Evolutionary conservation across 495 filamentous ascomycete genomes (phyloP).

Genomic region (Oleoguttula mirabilis): DNA sequence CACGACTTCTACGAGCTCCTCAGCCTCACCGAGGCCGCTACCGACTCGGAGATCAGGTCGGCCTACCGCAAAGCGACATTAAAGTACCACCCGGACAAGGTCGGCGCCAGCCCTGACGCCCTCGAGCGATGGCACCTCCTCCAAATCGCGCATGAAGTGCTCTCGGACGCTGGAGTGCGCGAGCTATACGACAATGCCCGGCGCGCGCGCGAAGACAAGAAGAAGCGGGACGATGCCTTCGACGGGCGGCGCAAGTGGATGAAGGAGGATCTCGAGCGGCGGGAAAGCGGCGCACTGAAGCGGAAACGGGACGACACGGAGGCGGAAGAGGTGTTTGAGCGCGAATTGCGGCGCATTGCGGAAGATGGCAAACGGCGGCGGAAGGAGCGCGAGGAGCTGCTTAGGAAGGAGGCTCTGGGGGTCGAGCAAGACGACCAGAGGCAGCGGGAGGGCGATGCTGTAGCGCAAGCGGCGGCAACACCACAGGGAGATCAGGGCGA

Average conservation of each 20-base stretch:
- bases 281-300: conserved; percentile 46
- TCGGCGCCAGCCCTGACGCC: conserved; percentile 44
- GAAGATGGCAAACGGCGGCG: conserved; percentile 45
- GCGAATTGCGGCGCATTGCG: conserved; percentile 49
- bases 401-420: conserved; percentile 19
- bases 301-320: conserved; percentile 35
- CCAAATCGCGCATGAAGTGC: conserved; percentile 59
- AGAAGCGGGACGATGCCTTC: conserved; percentile 52
- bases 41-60: conserved; percentile 62
- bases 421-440: neutral
- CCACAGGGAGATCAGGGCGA: neutral
- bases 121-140: conserved; percentile 65
- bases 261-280: conserved; percentile 61
- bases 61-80: conserved; percentile 83
- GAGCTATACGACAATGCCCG: conserved; percentile 60
- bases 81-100: conserved; percentile 81
- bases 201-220: conserved; percentile 46
- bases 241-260: conserved; percentile 56
- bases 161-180: conserved; percentile 48
- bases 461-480: neutral
- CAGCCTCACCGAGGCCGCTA: conserved; percentile 48
- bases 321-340: conserved; percentile 45
- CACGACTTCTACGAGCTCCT: conserved; percentile 77
- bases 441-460: conserved; percentile 7
- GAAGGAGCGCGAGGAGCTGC: conserved; percentile 27